A percentile compares a stretch with the other conserved stretches of the same genome.
Evolutionary conservation across 2,329 filamentous ascomycete species (phyloP).

Genomic region (Tricladium varicosporioides): DNA sequence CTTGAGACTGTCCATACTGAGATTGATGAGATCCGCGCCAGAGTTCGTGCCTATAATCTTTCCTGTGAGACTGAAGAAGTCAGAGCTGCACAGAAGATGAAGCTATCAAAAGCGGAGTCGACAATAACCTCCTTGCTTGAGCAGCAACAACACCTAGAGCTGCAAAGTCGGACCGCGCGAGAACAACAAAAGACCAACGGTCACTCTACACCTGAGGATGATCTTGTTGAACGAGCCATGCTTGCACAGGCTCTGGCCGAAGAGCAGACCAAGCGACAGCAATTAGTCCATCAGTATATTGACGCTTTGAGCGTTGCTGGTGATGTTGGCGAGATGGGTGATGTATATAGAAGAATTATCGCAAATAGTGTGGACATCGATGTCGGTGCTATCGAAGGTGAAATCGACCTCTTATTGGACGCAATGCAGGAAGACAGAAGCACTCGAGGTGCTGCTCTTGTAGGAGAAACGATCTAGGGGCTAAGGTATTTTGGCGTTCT

Average conservation of each 20-base stretch:
- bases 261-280: constrained; percentile 50
- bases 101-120: constrained; percentile 24
- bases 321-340: constrained; percentile 65
- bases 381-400: constrained; percentile 65
- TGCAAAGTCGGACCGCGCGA: constrained; percentile 38
- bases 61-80: constrained; percentile 22
- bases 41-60: constrained; percentile 52
- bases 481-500: too few species aligned
- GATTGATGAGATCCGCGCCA: constrained; percentile 56
- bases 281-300: constrained; percentile 66
- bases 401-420: constrained; percentile 8
- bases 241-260: constrained; percentile 56
- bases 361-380: constrained; percentile 65
- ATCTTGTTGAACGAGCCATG: constrained; percentile 51
- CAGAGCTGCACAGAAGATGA: constrained; percentile 18
- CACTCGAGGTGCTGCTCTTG: too few species aligned
- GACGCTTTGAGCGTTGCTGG: constrained; percentile 67
- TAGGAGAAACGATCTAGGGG: too few species aligned
- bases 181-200: constrained; percentile 50
- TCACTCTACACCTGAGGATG: constrained; percentile 44
- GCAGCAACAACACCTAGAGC: constrained; percentile 47
- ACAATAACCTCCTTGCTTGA: constrained; percentile 32
- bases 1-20: constrained; percentile 68
- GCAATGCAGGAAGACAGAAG: constrained; percentile 7
- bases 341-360: constrained; percentile 62